These are phyloP conservation scores for Leptographium flavum DNA, from an alignment of 2,329 filamentous ascomycete species.

Conservation along the genomic window DNA sequence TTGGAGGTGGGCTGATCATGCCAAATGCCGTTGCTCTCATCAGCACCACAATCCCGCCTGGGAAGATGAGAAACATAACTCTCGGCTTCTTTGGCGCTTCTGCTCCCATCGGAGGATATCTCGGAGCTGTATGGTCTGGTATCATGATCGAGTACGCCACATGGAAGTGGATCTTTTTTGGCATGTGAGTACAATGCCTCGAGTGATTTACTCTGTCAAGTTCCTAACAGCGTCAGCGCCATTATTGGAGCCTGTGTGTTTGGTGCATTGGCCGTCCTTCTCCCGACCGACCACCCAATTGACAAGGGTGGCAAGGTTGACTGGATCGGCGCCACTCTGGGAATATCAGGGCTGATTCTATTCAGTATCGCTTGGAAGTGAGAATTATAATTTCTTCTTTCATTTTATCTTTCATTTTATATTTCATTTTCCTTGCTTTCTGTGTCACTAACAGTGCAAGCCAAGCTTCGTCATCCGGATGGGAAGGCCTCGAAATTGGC, in stretches of 20 bases:
- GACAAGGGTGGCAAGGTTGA: constrained; percentile 8
- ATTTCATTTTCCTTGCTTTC: constrained; percentile 10
- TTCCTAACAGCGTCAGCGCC: constrained; percentile 1
- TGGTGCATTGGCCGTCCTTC: constrained; percentile 8
- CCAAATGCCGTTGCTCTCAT: constrained; percentile 38
- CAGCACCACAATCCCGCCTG: constrained; percentile 30
- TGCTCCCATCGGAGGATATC: constrained; percentile 28
- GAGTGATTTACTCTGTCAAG: no score
- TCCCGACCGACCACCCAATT: constrained; percentile 11
- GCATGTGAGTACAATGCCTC: no score
- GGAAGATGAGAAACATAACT: constrained; percentile 27
- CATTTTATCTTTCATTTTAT: constrained; percentile 6
- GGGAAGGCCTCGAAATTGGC: constrained; percentile 6
- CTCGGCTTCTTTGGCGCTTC: constrained; percentile 31
- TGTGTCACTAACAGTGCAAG: constrained; percentile 7
- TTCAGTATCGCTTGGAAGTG: constrained; percentile 11
- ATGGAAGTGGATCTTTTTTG: constrained; percentile 27
- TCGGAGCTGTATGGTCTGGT: constrained; percentile 25
- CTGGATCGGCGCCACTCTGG: constrained; percentile 8
- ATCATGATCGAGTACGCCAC: constrained; percentile 20
- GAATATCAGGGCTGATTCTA: constrained; percentile 5
- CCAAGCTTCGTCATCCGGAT: constrained; percentile 7
- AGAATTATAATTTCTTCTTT: no score
- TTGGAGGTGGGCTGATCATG: constrained; percentile 36
- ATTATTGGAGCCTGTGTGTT: constrained; percentile 9